Evolutionary conservation across 257 asterid genomes (phyloP), one percentile per base, ranked within the genome.

Genomic region (Marsdenia floribunda): DNA sequence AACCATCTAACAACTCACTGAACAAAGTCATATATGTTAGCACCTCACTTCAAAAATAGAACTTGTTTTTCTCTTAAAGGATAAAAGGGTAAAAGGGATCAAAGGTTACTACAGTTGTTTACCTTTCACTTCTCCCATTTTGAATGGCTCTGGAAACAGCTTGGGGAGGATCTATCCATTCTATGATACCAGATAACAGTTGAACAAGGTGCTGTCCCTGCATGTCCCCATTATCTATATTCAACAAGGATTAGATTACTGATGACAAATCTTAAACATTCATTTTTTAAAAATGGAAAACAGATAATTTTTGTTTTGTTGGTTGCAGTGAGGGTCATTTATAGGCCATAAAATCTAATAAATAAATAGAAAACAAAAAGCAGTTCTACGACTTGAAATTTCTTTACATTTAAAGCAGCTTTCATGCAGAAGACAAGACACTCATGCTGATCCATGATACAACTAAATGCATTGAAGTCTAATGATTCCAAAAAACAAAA

Each of bases 1-100:
- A 94, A 73, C 97, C 99, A 83, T 94, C 99, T 69, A 94, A 89
- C 85, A 94, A 81, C 79, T 94, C 99, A 85, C 99, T 93, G 90
- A 59, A 76, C 37, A 81, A 80, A 74, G 76, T 76, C 78, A 80
- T 84, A 79, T 68, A 86, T 60, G 46, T 50, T 73, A 66, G 80
- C 77, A 77, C 72, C 67, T 73, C 65, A 80, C 37, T 21, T 65
- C 21, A 52, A 12, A 15, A 70, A 68, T 13, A 64, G 40, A 33
- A 73, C 67, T 75, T 72, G 52, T 24, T 24, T 33, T 29, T 10
- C 14, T 29, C 26, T 71, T 1, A 46, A 55, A 58, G 24, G 57
- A 37, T 9, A 55, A 68, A 55, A 55, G 22, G 54, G 47, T 7
- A 53, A 68, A 66, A 66, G 70, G 68, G 73, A 70, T 68, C 29